A percentile compares a stretch with the other conserved stretches of the same genome.
Conservation (phyloP, 495 filamentous ascomycete species). For the Daldinia concentrica region DNA sequence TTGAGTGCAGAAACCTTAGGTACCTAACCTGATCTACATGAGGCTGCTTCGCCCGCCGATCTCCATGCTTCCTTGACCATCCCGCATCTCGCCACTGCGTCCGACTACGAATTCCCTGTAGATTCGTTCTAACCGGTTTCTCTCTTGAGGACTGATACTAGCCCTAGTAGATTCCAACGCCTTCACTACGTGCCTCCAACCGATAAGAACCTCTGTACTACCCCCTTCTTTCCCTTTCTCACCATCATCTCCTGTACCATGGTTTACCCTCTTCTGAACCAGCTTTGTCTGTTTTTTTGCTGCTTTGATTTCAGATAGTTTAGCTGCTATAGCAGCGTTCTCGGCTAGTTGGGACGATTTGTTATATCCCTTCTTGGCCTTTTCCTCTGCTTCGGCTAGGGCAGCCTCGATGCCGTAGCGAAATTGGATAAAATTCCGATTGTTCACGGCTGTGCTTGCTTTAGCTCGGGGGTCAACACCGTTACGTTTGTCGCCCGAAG, state of each 20-base stretch:
- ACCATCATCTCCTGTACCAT: constrained; percentile 38
- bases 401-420: constrained; percentile 73
- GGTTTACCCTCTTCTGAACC: constrained; percentile 55
- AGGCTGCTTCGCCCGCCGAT: constrained; percentile 91
- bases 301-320: constrained; percentile 76
- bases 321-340: constrained; percentile 74
- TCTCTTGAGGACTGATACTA: constrained; percentile 82
- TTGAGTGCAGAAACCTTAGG: not conserved
- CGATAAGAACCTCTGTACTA: constrained; percentile 76
- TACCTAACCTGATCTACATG: constrained; percentile 66
- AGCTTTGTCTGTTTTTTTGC: constrained; percentile 68
- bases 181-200: constrained; percentile 85
- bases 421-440: constrained; percentile 79
- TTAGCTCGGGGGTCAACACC: constrained; percentile 40
- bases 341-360: constrained; percentile 67
- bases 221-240: constrained; percentile 48
- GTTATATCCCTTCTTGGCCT: constrained; percentile 47
- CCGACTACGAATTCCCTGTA: constrained; percentile 93
- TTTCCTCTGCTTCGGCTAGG: constrained; percentile 52
- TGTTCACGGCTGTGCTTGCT: constrained; percentile 46
- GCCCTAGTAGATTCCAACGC: constrained; percentile 79
- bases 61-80: constrained; percentile 87
- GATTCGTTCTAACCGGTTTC: constrained; percentile 75
- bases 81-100: constrained; percentile 92
- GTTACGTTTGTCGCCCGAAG: constrained; percentile 39